Base-by-base conservation (phyloP, 768 basidiomycete species). In the Neoboletus subvelutipes region DNA sequence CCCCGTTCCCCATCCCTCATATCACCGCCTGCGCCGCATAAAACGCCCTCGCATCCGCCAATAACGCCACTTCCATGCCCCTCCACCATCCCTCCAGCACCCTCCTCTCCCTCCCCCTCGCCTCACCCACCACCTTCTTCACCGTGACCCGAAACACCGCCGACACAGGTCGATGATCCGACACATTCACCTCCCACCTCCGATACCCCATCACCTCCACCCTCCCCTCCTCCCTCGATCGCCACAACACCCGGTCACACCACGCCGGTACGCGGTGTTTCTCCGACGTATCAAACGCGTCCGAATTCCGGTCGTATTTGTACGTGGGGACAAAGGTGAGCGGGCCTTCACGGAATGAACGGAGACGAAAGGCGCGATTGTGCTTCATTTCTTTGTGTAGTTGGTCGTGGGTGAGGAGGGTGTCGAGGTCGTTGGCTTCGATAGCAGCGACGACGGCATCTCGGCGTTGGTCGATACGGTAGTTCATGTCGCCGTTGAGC, bases 401-500 rank as follows among this genome's bases (percentile, higher is more conserved):
- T 66, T 99, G 94, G 73, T 99, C 96, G 68, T 95, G 87, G 18
- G 76, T 65, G 24, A 87, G 71, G 9, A 99, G 82, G 34, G 74
- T 75, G 3, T 79, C 73, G 20, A 85, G 73, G 47, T 96, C 88
- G 34, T 83, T 82, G 0, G 84, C 75, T n/a, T 84, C 77, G 50
- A 95, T 78, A 31, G 86, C 82, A 0, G 86, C 75, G 46, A 93
- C 74, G 62, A 95, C 91, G 34, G 83, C 79, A 24, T 98, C 95
- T 26, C 96, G 82, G 2, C 94, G 85, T 65, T 90, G 87, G 72
- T 98, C 95, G 62, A 98, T 95, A 43, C 96, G 93, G 69, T 98
- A 99, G 74, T 99, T 99, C 75, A 99, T 81, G 72, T 98, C 96
- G 0, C 96, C 96, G 58, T 88, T 92, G 47, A 95, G 72, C 91